Evolutionary conservation across 345 rosid genomes (phyloP).

Genomic region (Hypericum perforatum): DNA sequence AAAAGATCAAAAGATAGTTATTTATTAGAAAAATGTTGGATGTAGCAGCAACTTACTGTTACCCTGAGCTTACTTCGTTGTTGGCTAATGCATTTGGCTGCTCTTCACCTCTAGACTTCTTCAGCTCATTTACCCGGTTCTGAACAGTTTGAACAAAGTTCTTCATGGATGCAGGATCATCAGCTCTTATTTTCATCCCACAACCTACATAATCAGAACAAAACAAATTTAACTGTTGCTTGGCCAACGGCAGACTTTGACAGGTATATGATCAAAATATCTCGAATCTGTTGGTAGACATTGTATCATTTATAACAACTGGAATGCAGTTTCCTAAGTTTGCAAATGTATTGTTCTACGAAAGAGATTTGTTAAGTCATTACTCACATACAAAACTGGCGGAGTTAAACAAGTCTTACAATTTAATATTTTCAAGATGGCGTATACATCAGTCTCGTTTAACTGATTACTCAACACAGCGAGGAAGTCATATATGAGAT

Average conservation of each 20-base stretch:
- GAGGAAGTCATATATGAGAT: conserved; percentile 76
- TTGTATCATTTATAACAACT: too few species aligned
- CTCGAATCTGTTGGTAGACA: too few species aligned
- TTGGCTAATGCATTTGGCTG: conserved; percentile 28
- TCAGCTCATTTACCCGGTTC: conserved; percentile 59
- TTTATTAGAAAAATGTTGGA: conserved; percentile 2
- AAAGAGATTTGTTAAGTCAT: not conserved
- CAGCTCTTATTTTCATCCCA: conserved; percentile 86
- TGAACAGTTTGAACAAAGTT: conserved; percentile 67
- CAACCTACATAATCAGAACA: conserved; percentile 39
- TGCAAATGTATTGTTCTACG: too few species aligned
- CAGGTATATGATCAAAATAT: too few species aligned
- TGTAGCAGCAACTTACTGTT: not conserved
- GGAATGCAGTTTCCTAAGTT: too few species aligned
- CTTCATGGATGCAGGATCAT: conserved; percentile 86
- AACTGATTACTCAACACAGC: conserved; percentile 57
- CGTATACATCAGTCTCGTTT: conserved; percentile 68
- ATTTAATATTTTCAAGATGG: conserved; percentile 65
- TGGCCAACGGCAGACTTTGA: too few species aligned
- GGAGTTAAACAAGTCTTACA: conserved; percentile 35
- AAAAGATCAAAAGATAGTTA: conserved; percentile 12
- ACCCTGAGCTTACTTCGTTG: conserved; percentile 41
- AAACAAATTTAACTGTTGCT: too few species aligned
- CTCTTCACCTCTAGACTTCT: conserved; percentile 37
- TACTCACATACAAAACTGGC: not conserved